Evolutionary conservation across 2,329 filamentous ascomycete genomes (phyloP).

Genomic region (Fusarium multiceps): DNA sequence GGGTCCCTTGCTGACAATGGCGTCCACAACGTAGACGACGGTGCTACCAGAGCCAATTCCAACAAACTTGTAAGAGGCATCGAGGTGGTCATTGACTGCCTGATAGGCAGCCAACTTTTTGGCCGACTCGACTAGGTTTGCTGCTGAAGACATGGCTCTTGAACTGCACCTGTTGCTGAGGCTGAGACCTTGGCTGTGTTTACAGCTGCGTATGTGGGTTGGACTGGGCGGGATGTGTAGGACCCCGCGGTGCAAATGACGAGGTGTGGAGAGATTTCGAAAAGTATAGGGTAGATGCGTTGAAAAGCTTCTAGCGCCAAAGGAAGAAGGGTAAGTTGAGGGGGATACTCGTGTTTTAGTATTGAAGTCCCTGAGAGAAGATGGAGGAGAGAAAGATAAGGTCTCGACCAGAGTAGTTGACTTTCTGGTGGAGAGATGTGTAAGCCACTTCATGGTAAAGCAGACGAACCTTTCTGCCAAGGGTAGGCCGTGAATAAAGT

Average conservation of each 20-base stretch:
- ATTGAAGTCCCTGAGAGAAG: not conserved
- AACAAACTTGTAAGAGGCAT: conserved; percentile 69
- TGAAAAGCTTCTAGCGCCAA: not conserved
- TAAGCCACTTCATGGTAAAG: conserved; percentile 31
- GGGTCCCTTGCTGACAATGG: conserved; percentile 72
- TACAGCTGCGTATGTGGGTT: conserved; percentile 24
- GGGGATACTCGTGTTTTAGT: not conserved
- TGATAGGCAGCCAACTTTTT: conserved; percentile 80
- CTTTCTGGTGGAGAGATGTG: conserved; percentile 24
- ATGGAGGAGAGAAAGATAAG: conserved; percentile 12
- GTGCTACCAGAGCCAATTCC: conserved; percentile 86
- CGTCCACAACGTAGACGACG: conserved; percentile 86
- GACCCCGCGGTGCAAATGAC: conserved; percentile 32
- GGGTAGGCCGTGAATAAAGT: conserved; percentile 1
- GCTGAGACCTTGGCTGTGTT: conserved; percentile 30
- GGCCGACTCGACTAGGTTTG: conserved; percentile 71
- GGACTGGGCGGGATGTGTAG: conserved; percentile 24
- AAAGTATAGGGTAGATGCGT: conserved; percentile 32
- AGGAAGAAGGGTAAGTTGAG: not conserved
- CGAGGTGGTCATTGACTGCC: conserved; percentile 79
- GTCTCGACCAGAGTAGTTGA: conserved; percentile 2
- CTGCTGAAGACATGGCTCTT: conserved; percentile 52
- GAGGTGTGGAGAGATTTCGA: conserved; percentile 31
- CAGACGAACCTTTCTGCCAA: conserved; percentile 2
- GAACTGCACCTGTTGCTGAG: conserved; percentile 10